Percentiles rank a stretch among this genome's conserved stretches.
phyloP scores from a whole-genome alignment of 148 eudicot genomes.

The Vaccinium darrowii region DNA sequence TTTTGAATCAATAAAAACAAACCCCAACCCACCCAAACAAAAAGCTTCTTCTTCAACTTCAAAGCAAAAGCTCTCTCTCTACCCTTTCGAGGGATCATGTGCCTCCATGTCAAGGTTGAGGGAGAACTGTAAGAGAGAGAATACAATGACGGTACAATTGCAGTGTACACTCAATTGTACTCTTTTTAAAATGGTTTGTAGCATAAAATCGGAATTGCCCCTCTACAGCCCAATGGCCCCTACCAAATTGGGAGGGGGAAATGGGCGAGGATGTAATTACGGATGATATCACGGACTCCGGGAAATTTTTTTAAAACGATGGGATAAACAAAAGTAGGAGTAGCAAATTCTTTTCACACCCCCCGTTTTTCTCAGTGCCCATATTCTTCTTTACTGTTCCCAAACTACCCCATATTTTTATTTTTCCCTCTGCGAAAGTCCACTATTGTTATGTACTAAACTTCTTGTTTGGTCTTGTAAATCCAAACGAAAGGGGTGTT shows the following conservation, averaged over 20 bases:
- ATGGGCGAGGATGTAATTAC: background rate
- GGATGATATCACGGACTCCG: background rate
- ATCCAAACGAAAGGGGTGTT: too few species aligned
- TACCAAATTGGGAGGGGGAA: background rate
- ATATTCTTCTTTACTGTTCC: too few species aligned
- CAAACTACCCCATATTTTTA: background rate
- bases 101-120: background rate
- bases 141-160: background rate
- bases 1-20: background rate
- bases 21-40: background rate
- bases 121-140: background rate
- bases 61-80: background rate
- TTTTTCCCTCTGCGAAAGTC: too few species aligned
- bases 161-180: background rate
- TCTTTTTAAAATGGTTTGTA: background rate
- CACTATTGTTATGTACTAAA: too few species aligned
- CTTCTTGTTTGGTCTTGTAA: too few species aligned
- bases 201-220: background rate
- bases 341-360: background rate
- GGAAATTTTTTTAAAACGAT: background rate
- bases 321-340: background rate
- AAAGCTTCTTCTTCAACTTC: slow-evolving; percentile 12
- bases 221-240: background rate
- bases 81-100: background rate
- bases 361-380: background rate